Conservation (phyloP, 805 yeast genomes). For the Hanseniaspora jakobsenii region DNA sequence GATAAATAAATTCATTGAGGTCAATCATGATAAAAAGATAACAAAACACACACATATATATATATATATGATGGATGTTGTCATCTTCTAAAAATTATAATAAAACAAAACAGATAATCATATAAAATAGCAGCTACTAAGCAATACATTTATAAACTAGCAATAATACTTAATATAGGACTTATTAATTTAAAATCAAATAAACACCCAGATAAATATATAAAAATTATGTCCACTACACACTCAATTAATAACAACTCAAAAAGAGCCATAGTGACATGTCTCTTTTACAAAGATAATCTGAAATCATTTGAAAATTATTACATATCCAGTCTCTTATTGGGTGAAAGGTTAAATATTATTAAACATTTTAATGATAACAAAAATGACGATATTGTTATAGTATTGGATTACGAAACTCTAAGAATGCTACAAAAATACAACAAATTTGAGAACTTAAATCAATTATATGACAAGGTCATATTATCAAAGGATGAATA, state of each 20-base stretch:
- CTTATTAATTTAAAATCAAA: no score
- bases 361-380: neutral
- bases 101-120: no score
- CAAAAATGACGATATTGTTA: neutral
- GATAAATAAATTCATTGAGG: no score
- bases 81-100: no score
- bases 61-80: no score
- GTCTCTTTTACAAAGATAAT: constrained; percentile 2
- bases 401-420: constrained; percentile 6
- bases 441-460: neutral
- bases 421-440: neutral
- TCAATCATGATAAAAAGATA: no score
- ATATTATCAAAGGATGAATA: no score
- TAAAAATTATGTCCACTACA: neutral
- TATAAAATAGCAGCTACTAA: no score
- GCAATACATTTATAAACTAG: no score
- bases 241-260: neutral
- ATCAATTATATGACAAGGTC: neutral
- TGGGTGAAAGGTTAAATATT: neutral
- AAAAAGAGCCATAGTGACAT: constrained; percentile 1
- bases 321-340: neutral
- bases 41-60: no score
- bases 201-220: no score
- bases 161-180: no score
- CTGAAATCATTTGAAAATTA: constrained; percentile 4